Evolutionary conservation across 345 rosid genomes (phyloP).

Genomic region (Camelina neglecta): DNA sequence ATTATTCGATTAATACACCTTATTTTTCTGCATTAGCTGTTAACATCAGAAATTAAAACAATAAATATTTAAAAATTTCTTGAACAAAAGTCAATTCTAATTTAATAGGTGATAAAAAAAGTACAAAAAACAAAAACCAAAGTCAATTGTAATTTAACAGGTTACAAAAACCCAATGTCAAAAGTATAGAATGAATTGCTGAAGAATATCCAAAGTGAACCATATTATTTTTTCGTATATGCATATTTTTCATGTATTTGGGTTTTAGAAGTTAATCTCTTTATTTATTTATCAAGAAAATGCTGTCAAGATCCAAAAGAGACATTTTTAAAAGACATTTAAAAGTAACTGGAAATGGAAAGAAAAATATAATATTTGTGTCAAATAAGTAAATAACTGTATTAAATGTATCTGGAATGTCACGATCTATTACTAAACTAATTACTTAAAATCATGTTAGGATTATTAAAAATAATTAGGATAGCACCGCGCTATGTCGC

Average conservation of each 20-base stretch:
- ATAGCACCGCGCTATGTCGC: too few relatives aligned
- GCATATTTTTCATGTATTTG: conserved; percentile 19
- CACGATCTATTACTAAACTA: conserved; percentile 16
- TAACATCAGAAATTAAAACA: neutral
- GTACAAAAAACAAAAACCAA: neutral
- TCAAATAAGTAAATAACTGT: neutral
- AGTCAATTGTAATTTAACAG: conserved; percentile 35
- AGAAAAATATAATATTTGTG: neutral
- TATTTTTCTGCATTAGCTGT: conserved; percentile 14
- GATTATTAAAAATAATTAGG: neutral
- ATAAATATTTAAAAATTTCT: conserved; percentile 7
- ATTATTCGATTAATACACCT: neutral
- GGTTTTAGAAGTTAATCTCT: conserved; percentile 7
- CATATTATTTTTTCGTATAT: conserved; percentile 16
- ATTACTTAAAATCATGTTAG: neutral
- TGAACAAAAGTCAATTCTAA: conserved; percentile 36
- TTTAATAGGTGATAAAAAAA: conserved; percentile 14
- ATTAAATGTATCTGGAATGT: neutral
- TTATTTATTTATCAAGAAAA: neutral
- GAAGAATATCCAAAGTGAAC: conserved; percentile 35
- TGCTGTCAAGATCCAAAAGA: conserved; percentile 14
- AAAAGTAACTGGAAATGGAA: neutral
- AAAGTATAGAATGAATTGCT: conserved; percentile 8
- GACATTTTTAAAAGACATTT: neutral
- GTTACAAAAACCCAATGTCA: conserved; percentile 28